Percentiles rank a stretch among this genome's conserved stretches.
Evolutionary conservation across 345 rosid genomes (phyloP).

Genomic region (Camelina laxa): DNA sequence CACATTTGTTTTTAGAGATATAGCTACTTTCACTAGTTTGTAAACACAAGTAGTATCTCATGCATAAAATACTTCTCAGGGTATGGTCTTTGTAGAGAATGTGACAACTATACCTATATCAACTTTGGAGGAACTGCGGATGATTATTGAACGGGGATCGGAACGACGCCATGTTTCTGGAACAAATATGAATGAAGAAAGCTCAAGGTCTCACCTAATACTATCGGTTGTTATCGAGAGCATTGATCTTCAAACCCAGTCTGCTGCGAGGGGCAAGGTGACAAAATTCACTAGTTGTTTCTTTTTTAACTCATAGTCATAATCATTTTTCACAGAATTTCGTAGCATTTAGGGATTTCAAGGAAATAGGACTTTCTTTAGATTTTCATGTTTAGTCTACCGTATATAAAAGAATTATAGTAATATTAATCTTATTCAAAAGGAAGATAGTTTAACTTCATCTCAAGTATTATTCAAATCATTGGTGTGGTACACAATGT

Average conservation of each 20-base stretch:
- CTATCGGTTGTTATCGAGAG: slow-evolving; percentile 90
- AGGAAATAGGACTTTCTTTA: slow-evolving; percentile 11
- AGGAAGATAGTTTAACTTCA: background rate
- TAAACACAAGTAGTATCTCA: slow-evolving; percentile 19
- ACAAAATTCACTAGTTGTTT: background rate
- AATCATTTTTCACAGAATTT: background rate
- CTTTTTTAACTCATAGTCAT: background rate
- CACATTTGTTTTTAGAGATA: no score
- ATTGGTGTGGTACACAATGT: slow-evolving; percentile 7
- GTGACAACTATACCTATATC: slow-evolving; percentile 74
- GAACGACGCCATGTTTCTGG: slow-evolving; percentile 85
- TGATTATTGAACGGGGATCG: slow-evolving; percentile 78
- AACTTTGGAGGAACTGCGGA: slow-evolving; percentile 70
- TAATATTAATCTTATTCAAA: background rate
- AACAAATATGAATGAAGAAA: slow-evolving; percentile 96
- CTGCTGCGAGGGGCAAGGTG: slow-evolving; percentile 95
- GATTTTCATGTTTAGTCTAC: slow-evolving; percentile 5
- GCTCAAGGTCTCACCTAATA: slow-evolving; percentile 93
- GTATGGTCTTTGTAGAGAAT: slow-evolving; percentile 93
- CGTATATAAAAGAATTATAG: background rate
- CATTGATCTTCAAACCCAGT: slow-evolving; percentile 94
- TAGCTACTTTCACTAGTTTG: slow-evolving; percentile 5
- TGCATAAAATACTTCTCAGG: slow-evolving; percentile 51
- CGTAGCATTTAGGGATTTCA: background rate
- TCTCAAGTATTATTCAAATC: background rate